Evolutionary conservation across 1,139 yeast genomes (phyloP).

Genomic region (Protomyces macrosporus): DNA sequence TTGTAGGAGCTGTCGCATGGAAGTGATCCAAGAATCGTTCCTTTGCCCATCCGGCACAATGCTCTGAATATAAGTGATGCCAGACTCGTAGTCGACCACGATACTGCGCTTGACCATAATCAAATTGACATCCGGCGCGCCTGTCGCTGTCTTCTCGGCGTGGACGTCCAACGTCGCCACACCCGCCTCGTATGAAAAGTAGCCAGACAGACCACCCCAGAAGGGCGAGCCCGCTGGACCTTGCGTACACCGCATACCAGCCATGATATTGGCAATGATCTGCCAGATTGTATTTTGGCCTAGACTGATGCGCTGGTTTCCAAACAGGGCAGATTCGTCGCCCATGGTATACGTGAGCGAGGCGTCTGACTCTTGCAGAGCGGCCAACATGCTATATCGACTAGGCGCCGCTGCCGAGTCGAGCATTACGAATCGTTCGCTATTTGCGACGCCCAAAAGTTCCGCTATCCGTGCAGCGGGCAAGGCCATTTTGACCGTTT

Average conservation of each 20-base stretch:
- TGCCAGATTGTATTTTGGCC: conserved; percentile 44
- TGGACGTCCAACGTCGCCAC: conserved; percentile 20
- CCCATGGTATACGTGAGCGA: conserved; percentile 3
- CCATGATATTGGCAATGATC: conserved; percentile 51
- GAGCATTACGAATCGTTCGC: conserved; percentile 47
- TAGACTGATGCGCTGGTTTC: neutral
- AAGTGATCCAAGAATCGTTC: conserved; percentile 23
- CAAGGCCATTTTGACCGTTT: neutral
- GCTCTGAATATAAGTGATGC: conserved; percentile 54
- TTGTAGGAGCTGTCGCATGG: neutral
- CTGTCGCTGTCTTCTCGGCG: neutral
- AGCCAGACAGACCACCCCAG: conserved; percentile 82
- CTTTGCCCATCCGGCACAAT: conserved; percentile 38
- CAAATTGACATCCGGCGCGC: conserved; percentile 56
- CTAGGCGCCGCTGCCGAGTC: conserved; percentile 81
- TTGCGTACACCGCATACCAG: conserved; percentile 27
- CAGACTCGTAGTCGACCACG: conserved; percentile 48
- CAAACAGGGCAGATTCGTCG: conserved; percentile 31
- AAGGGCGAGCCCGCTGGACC: conserved; percentile 53
- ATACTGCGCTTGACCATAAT: conserved; percentile 66
- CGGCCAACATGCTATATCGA: conserved; percentile 39
- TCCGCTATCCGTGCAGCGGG: neutral
- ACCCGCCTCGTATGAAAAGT: conserved; percentile 66
- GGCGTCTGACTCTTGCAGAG: neutral
- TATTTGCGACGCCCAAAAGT: neutral